Base-by-base conservation (phyloP, 2,329 filamentous ascomycete species). In the Beauveria sp. region DNA sequence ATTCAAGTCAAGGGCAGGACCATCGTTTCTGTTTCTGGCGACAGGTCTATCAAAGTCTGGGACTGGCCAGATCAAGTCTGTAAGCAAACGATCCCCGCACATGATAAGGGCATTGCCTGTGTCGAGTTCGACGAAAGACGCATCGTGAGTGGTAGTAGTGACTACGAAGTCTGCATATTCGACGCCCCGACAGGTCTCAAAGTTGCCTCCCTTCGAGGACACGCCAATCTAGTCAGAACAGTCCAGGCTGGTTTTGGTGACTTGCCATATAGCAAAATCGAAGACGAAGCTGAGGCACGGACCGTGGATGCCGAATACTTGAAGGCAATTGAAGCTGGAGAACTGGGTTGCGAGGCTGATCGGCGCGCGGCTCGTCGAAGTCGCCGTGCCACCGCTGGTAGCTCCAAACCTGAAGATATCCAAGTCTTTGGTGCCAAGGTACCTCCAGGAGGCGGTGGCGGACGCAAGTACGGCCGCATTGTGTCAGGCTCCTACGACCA, bases 401-500 rank as follows among this genome's bases (percentile, higher is more conserved):
- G 90, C 65, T 83, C 84, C 43, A 82, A 86, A 50, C 90, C 91
- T 0, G 83, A 88, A 57, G 87, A 95, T 65, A 87, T 96, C 50
- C 86, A 86, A 61, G 89, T 90, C 0, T 86, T 90, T 55, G 93
- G 93, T 0, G 91, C 93, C 18, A 95, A 90, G 71, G 80, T 98
- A 2, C 93, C 93, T 1, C 93, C 93, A 0, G 93, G 93, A 14
- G 93, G 93, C 26, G 93, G 93, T 45, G 93, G 93, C 24, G 92
- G 93, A 28, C 91, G 91, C 69, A 87, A 83, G 66, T 97, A 93
- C 79, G 91, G 89, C 10, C 88, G 93, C n/a, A 99, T 99, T 63
- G 91, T 99, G 3, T 97, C 93, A 7, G 95, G 95, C 2, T 96
- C 92, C 0, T 99, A 99, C 68, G 95, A 99, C 67, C 91, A 96